phyloP scores from a whole-genome alignment of 257 asterid genomes.

The Solanum paucissectum region DNA sequence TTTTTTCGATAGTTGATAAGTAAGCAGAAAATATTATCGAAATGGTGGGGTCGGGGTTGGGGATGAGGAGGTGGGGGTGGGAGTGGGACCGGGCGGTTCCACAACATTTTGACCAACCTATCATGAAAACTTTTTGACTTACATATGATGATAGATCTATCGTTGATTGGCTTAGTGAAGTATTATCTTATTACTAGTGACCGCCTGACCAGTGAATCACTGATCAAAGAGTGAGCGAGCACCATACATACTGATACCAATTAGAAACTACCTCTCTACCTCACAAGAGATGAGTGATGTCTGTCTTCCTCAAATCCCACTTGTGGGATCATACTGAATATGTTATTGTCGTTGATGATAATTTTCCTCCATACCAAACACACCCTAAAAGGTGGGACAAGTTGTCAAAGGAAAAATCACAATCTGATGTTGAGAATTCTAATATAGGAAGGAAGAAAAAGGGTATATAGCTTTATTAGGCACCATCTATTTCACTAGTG shows the following conservation, averaged over 20 bases:
- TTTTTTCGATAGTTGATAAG: not conserved
- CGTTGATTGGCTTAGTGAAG: not conserved
- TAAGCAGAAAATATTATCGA: not conserved
- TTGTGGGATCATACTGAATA: not conserved
- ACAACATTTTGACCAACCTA: not conserved
- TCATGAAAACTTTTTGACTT: not conserved
- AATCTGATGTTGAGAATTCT: not conserved
- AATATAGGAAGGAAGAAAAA: not conserved
- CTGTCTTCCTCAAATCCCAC: not conserved
- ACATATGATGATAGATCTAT: not conserved
- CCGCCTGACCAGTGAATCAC: not conserved
- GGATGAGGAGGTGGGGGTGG: not conserved
- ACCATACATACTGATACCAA: not conserved
- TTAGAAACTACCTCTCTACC: not conserved
- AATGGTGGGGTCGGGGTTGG: not conserved
- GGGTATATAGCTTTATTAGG: not conserved
- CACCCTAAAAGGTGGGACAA: not conserved
- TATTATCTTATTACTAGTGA: not conserved
- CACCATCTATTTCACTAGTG: not conserved
- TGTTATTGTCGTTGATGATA: not conserved
- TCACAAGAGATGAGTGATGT: not conserved
- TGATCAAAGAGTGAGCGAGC: no score
- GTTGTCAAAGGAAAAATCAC: not conserved
- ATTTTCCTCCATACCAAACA: not conserved
- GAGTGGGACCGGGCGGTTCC: not conserved